Base-by-base conservation (phyloP, 306 rosid genomes). In the Begonia masoniana region DNA sequence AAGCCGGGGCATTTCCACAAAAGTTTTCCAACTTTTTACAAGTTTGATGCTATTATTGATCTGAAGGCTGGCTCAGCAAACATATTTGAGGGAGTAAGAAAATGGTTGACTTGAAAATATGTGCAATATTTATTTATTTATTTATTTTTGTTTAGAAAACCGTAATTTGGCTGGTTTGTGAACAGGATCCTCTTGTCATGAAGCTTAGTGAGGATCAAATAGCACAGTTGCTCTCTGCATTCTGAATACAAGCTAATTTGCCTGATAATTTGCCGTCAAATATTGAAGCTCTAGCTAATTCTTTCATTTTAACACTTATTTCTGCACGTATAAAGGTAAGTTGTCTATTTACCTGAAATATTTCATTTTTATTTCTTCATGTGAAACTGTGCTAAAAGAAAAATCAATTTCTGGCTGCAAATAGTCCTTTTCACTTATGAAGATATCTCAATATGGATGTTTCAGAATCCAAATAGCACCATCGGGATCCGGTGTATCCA, bases 161-260 rank as follows among this genome's bases (percentile, higher is more conserved):
- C 15, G 10, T 45, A 10, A n/a, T 45, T 60, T 60, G 53, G 14
- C 24, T 35, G 52, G 47, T 42, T 43, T 6, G 5, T 56, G 39
- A 31, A 31, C 83, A 92, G 99, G 99, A 92, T 70, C 84, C 76
- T 0, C 69, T 53, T 63, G 70, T 77, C 56, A 75, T 86, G 96
- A 86, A 74, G 76, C 79, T 92, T 43, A 75, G 71, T 51, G 99
- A 92, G 73, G 99, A 92, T 72, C 99, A 92, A 70, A 67, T 92
- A 55, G 73, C 75, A 16, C 85, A 81, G 61, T 79, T 92, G 73
- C 80, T 86, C 15, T 92, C 99, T 66, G 78, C 96, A 31, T 81
- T 92, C 69, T 92, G 99, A 96, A 78, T 86, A 47, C 88, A 92
- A 72, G 82, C 94, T 52, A 81, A 61, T 60, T 80, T 83, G 60